Evolutionary conservation across 441 rosid species (phyloP), one percentile per base, ranked within the genome.

Genomic region (Hura crepitans): DNA sequence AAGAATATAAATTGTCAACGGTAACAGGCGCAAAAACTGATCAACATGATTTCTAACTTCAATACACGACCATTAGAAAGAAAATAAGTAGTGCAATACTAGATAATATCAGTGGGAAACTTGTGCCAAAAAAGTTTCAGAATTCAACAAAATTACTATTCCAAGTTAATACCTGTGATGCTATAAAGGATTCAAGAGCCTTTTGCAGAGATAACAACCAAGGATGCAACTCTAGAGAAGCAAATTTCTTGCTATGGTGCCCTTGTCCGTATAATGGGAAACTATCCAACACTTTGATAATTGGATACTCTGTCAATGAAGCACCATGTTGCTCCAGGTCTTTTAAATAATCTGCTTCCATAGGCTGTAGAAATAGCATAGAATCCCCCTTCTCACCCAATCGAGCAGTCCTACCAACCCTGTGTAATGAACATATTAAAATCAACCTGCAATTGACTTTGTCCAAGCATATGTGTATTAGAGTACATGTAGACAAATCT

Each of bases 371-470:
- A 86, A 94, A 94, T 57, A 92, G 66, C 65, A 90, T 72, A 0
- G 97, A 85, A 69, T 94, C 96, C 72, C 99, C 99, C 79, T 82
- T 87, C 84, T 90, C 93, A 71, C 96, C 97, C 76, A 94, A 79
- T 69, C 99, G 89, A 77, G 97, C 99, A 35, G 97, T 94, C 77
- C 99, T 85, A 72, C 99, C 99, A 55, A 94, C 97, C 84, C 97
- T 94, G 86, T 84, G 81, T 59, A 61, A 75, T 43, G 55, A 74
- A 64, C 64, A 66, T 59, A 74, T 43, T 59, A 35, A 66, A 50
- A 73, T 73, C 70, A 73, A 57, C 47, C 54, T 65, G 68, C 35
- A 22, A 28, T 57, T 43, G 33, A 46, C 18, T 46, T 14, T 27
- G 23, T 27, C 27, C 23, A 5, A 25, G 65, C 73, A 55, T n/a